Evolutionary conservation across 805 yeast genomes (phyloP).

Genomic region (Clavispora carvajalis): DNA sequence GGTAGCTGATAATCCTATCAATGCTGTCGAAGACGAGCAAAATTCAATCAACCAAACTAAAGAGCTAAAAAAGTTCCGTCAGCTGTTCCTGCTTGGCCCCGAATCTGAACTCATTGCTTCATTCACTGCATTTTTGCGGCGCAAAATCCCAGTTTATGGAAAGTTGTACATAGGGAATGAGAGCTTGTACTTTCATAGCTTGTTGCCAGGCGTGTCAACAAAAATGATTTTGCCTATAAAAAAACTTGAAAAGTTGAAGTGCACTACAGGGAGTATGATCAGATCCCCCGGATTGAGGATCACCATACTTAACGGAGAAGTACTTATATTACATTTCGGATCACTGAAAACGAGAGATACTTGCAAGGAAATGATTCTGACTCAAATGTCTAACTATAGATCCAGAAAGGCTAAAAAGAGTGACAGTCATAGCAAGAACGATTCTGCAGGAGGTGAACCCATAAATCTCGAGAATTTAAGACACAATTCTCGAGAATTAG

Average conservation of each 20-base stretch:
- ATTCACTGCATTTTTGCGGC: conserved; percentile 63
- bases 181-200: conserved; percentile 73
- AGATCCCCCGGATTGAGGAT: conserved; percentile 66
- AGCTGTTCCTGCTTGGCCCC: conserved; percentile 59
- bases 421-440: too few species aligned
- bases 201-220: conserved; percentile 72
- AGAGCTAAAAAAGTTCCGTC: conserved; percentile 55
- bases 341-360: conserved; percentile 63
- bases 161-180: conserved; percentile 67
- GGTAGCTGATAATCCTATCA: too few species aligned
- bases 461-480: too few species aligned
- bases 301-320: conserved; percentile 70
- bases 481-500: conserved; percentile 6
- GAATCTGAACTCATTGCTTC: conserved; percentile 54
- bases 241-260: conserved; percentile 66
- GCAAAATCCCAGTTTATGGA: conserved; percentile 78
- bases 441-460: too few species aligned
- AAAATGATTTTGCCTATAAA: conserved; percentile 75
- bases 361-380: conserved; percentile 46
- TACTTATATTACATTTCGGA: conserved; percentile 73
- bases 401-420: too few species aligned
- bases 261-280: conserved; percentile 64
- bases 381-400: neutral
- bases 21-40: too few species aligned
- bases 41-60: too few species aligned